Conservation (phyloP, 768 basidiomycete species). For the Pisolithus tinctorius region DNA sequence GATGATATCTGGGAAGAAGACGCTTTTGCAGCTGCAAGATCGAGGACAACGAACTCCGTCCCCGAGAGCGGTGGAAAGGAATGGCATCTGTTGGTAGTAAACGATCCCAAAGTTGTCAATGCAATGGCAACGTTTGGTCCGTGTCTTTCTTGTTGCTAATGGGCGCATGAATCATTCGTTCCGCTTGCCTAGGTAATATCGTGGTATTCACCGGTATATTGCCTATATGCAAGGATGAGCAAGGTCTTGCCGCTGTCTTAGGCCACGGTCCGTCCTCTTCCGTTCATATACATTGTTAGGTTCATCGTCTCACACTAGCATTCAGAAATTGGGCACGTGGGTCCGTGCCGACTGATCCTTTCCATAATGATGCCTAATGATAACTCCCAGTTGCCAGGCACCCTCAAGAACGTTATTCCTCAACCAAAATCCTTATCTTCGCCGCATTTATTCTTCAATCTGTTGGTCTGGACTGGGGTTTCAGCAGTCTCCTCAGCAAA, state of each 20-base stretch:
- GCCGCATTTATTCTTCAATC: constrained; percentile 38
- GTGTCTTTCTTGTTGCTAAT: background rate
- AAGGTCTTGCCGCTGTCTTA: constrained; percentile 78
- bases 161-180: background rate
- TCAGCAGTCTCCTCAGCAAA: constrained; percentile 42
- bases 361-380: constrained; percentile 11
- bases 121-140: constrained; percentile 71
- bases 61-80: constrained; percentile 23
- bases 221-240: constrained; percentile 68
- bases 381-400: constrained; percentile 45
- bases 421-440: constrained; percentile 33
- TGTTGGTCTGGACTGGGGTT: constrained; percentile 47
- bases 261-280: constrained; percentile 56
- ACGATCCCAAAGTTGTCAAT: constrained; percentile 65
- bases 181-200: constrained; percentile 47
- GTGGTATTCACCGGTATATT: constrained; percentile 89
- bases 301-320: constrained; percentile 1
- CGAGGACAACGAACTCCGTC: constrained; percentile 1
- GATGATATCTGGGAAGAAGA: constrained; percentile 21
- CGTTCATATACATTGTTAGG: background rate
- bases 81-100: constrained; percentile 75
- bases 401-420: constrained; percentile 43
- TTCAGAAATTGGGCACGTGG: constrained; percentile 75
- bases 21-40: constrained; percentile 6
- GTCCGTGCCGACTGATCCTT: constrained; percentile 26